Evolutionary conservation across 129 eudicot species (phyloP).

Genomic region (Mikania micrantha): DNA sequence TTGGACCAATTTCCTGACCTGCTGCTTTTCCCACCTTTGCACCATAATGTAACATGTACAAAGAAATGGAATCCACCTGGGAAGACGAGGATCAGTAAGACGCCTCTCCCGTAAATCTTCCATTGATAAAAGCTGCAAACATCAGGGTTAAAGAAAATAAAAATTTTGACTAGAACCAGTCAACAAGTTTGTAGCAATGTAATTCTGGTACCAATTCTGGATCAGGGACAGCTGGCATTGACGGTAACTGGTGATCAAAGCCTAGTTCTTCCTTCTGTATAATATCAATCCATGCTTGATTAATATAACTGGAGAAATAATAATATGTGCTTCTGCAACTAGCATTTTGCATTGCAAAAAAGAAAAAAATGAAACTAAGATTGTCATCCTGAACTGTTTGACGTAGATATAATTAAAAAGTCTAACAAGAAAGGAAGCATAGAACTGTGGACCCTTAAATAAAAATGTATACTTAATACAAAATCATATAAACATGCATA

Average conservation of each 20-base stretch:
- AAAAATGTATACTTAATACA: not conserved
- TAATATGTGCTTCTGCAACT: not conserved
- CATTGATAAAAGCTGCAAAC: constrained; percentile 69
- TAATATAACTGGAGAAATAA: not conserved
- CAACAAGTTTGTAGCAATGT: not conserved
- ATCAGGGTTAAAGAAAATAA: constrained; percentile 6
- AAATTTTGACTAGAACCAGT: not conserved
- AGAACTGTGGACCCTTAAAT: not conserved
- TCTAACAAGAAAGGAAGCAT: not conserved
- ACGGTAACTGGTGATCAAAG: constrained; percentile 72
- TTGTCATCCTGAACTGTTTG: not conserved
- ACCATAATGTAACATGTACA: not conserved
- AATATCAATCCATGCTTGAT: constrained; percentile 2
- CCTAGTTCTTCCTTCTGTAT: constrained; percentile 75
- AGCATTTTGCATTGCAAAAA: not conserved
- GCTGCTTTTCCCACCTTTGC: not conserved
- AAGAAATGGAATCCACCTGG: constrained; percentile 40
- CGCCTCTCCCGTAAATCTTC: constrained; percentile 96
- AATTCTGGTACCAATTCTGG: constrained; percentile 59
- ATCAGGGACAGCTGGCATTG: constrained; percentile 76
- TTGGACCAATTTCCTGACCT: not conserved
- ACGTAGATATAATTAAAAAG: not conserved
- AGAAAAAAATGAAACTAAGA: not conserved
- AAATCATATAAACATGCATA: not conserved
- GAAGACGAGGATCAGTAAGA: constrained; percentile 89